These are phyloP conservation scores for Aspergillus affinis DNA, from an alignment of 495 filamentous ascomycete genomes.

Conservation along the genomic window DNA sequence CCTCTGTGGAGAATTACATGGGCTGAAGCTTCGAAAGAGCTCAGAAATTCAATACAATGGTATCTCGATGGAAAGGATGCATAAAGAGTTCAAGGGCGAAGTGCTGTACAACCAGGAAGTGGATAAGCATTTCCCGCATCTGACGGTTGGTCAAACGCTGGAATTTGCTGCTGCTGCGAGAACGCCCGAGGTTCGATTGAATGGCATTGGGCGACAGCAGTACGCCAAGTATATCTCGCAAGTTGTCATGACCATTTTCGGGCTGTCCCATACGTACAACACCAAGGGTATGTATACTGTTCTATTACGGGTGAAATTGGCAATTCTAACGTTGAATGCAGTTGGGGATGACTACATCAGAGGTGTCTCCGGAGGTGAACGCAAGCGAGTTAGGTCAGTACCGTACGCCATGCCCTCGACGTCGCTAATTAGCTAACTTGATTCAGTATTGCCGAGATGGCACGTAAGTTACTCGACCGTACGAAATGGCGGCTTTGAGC, in stretches of 20 bases:
- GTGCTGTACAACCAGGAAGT: conserved; percentile 63
- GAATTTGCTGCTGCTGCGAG: conserved; percentile 60
- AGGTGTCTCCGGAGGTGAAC: conserved; percentile 80
- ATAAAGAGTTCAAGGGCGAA: conserved; percentile 62
- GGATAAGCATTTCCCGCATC: conserved; percentile 64
- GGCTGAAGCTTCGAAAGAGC: conserved; percentile 38
- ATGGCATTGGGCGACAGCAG: conserved; percentile 39
- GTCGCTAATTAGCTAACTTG: conserved; percentile 8
- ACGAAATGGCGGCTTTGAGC: conserved; percentile 28
- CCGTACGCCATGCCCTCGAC: not conserved
- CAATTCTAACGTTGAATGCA: conserved; percentile 33
- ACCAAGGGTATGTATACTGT: conserved; percentile 39
- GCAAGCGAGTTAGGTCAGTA: conserved; percentile 60
- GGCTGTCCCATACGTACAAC: conserved; percentile 57
- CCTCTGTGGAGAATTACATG: conserved; percentile 37
- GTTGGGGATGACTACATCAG: conserved; percentile 52
- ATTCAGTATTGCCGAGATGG: conserved; percentile 56
- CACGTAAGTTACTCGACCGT: conserved; percentile 37
- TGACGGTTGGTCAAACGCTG: conserved; percentile 67
- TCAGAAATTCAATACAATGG: conserved; percentile 55
- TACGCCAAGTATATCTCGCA: conserved; percentile 49
- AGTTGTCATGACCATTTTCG: conserved; percentile 63
- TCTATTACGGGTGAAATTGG: conserved; percentile 27
- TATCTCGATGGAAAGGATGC: conserved; percentile 51
- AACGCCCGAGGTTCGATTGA: conserved; percentile 44